Conservation (phyloP, 2,329 filamentous ascomycete species). For the Neoarthrinium moseri region DNA sequence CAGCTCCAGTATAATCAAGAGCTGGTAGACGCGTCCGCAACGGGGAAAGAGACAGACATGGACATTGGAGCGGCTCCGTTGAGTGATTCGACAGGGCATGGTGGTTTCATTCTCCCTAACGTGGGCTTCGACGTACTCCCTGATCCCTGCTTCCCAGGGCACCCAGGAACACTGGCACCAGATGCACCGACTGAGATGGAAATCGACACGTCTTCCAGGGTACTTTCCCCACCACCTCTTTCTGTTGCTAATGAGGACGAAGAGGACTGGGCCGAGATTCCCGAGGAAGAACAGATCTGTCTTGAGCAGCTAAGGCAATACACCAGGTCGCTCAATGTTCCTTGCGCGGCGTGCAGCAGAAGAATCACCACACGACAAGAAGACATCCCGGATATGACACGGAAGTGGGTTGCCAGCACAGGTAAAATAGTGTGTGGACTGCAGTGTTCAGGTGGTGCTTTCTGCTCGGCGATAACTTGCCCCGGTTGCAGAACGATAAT, state of each 20-base stretch:
- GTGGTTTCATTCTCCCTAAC: too few species aligned
- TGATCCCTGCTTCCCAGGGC: too few species aligned
- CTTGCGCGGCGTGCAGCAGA: background rate
- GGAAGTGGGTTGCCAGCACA: background rate
- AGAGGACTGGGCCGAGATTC: background rate
- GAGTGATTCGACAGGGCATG: too few species aligned
- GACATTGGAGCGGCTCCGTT: too few species aligned
- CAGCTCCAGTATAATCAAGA: too few species aligned
- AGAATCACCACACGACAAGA: background rate
- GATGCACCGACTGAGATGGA: background rate
- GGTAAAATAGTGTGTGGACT: background rate
- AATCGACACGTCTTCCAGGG: background rate
- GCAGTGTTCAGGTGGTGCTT: background rate
- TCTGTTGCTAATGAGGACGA: background rate
- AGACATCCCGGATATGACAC: background rate
- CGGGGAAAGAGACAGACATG: too few species aligned
- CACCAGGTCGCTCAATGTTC: background rate
- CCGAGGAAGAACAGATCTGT: background rate
- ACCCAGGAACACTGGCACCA: too few species aligned
- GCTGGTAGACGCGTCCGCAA: too few species aligned
- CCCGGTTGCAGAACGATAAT: background rate
- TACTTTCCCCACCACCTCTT: background rate
- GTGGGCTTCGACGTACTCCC: too few species aligned
- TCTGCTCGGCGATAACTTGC: background rate
- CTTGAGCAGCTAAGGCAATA: conserved; percentile 1